These are phyloP conservation scores for Cryphonectria naterciae DNA, from an alignment of 2,329 filamentous ascomycete genomes.

Conservation along the genomic window DNA sequence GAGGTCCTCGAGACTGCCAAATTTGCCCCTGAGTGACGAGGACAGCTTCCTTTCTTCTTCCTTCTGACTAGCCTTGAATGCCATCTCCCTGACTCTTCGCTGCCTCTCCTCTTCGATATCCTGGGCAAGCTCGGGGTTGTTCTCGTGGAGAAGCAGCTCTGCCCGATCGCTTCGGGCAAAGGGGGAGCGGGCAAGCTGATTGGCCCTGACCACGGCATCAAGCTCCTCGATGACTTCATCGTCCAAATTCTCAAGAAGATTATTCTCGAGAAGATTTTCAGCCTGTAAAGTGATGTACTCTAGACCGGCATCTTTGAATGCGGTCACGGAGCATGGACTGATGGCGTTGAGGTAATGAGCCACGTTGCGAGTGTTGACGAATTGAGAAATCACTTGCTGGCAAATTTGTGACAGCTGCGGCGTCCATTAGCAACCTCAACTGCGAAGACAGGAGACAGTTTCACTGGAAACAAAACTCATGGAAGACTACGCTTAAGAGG, in stretches of 20 bases:
- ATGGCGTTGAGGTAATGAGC: slow-evolving; percentile 84
- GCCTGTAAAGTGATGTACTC: slow-evolving; percentile 92
- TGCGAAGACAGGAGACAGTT: neutral
- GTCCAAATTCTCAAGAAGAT: slow-evolving; percentile 83
- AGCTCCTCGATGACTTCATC: slow-evolving; percentile 80
- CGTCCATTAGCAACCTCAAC: neutral
- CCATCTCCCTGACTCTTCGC: slow-evolving; percentile 75
- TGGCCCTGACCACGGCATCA: slow-evolving; percentile 77
- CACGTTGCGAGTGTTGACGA: slow-evolving; percentile 85
- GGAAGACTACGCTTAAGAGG: neutral
- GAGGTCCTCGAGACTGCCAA: slow-evolving; percentile 69
- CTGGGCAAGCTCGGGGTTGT: slow-evolving; percentile 63
- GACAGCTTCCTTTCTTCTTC: slow-evolving; percentile 68
- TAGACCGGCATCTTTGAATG: slow-evolving; percentile 85
- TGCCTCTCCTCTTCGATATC: slow-evolving; percentile 72
- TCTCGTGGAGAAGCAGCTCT: slow-evolving; percentile 67
- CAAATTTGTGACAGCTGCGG: slow-evolving; percentile 76
- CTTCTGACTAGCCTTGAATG: slow-evolving; percentile 64
- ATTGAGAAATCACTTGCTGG: slow-evolving; percentile 79
- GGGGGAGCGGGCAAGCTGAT: slow-evolving; percentile 78
- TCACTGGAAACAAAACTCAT: neutral
- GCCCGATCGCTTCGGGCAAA: slow-evolving; percentile 77
- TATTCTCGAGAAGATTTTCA: slow-evolving; percentile 90
- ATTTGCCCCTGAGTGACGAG: slow-evolving; percentile 62
- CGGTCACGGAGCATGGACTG: slow-evolving; percentile 77